Base-by-base conservation (phyloP, 1,284 basidiomycete species). In the Mycena sp. region DNA sequence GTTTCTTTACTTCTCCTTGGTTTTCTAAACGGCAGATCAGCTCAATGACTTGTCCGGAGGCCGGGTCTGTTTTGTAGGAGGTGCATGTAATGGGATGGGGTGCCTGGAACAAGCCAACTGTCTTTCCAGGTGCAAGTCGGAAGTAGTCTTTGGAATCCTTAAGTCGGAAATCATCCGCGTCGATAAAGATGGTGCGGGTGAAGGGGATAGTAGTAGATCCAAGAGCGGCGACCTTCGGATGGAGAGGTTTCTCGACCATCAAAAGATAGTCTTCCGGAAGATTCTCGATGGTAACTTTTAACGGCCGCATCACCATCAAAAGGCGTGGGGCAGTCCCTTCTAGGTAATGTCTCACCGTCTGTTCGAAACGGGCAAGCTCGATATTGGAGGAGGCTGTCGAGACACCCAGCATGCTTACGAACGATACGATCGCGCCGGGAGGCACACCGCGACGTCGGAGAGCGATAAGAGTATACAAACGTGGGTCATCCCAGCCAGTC, bases 401-500 rank as follows among this genome's bases (percentile, higher is more conserved):
- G 29, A 99, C 96, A 49, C 98, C 98, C 12, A 99, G 86, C 12
- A 89, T 87, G 77, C 93, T 92, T 67, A 99, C 95, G 77, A 99
- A 99, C 14, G 91, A 91, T 51, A 95, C 81, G 75, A 99, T 93
- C 6, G 98, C 98, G 28, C 95, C 95, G 11, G 98, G 97, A 17
- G 98, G 98, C 25, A 99, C 89, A 67, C 98, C 98, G 50, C 98
- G 90, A 61, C 98, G 87, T 60, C 97, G 90, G 30, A 99, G 87
- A 3, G 96, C 96, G 69, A 99, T 97, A 68, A 99, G 87, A 1
- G 98, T 99, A 80, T 98, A 98, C 54, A 99, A 85, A n/a, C 98
- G 90, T 45, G 98, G 98, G 74, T 99, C 98, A 73, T 99, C 96
- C 98, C 98, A 99, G 46, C 93, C 96, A 52, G 82, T 85, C 45